Evolutionary conservation across 805 yeast species (phyloP), one percentile per base, ranked within the genome.

Genomic region (Candida maris): DNA sequence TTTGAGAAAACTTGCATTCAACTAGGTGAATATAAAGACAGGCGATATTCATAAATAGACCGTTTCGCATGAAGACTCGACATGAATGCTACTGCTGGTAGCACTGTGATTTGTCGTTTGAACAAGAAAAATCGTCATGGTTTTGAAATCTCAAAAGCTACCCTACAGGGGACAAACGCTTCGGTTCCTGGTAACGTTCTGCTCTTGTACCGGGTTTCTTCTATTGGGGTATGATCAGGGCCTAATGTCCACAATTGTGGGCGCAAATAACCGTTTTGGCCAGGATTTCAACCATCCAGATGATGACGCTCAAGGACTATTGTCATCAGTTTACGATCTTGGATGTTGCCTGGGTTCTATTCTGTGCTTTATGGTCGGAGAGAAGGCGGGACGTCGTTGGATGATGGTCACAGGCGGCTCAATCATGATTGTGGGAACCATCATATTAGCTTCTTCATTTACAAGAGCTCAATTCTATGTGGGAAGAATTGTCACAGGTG

Each of bases 201-300:
- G 40, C 25, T 37, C 40, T 21, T 37, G 40, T 19, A 37, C 40
- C 12, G 33, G 37, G 5, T 29, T 30, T 19, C 20, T 35, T 21
- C 30, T 30, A 10, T 27, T 46, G 32, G 69, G 69, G 17, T 70
- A 69, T 39, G 74, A 70, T 45, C 75, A 70, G 49, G 75, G 75
- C 41, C 64, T 70, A 44, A 68, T 69, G 71, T 62, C 70, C 21
- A 60, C 64, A 37, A 54, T 68, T 18, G 57, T 67, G 24, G 56
- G 59, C 37, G 47, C 54, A n/a, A 46, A 49, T 16, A 42, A 44
- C 34, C 10, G 28, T 12, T 46, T 46, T 31, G 32, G 34, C 32
- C 33, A 30, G 9, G 41, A 43, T 42, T 14, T 32, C 35, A 25
- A 25, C 14, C 28, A 25, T n/a, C 28, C 28, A 16, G 28, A 25